Evolutionary conservation across 108 stramenopile species (phyloP).

Genomic region (Cyclotella baltica): DNA sequence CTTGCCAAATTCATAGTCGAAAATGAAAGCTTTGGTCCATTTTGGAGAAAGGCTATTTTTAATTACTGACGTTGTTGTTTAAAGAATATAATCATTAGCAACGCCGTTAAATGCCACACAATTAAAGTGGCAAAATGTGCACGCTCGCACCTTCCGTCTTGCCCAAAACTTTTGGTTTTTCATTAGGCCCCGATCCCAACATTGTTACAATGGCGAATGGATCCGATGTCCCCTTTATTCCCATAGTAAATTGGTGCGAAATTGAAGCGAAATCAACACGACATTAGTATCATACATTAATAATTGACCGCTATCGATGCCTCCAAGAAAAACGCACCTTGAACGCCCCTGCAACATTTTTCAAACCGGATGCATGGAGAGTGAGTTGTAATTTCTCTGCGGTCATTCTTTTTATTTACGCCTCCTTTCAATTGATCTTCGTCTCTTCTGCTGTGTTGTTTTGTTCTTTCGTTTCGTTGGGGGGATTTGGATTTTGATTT

Average conservation of each 20-base stretch:
- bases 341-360: conserved; percentile 77
- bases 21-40: conserved; percentile 64
- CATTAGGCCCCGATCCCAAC: conserved; percentile 54
- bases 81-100: not conserved
- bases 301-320: not conserved
- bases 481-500: not conserved
- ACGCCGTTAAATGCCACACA: no score
- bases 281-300: not conserved
- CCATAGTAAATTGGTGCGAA: not conserved
- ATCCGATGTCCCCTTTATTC: conserved; percentile 67
- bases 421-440: not conserved
- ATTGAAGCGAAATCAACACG: not conserved
- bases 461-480: not conserved
- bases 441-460: not conserved
- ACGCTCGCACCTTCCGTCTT: conserved; percentile 70
- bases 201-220: conserved; percentile 79
- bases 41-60: conserved; percentile 76
- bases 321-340: conserved; percentile 30
- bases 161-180: conserved; percentile 66
- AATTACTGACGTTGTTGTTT: conserved; percentile 40
- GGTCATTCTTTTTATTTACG: conserved; percentile 18
- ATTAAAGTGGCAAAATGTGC: no score
- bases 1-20: conserved; percentile 77
- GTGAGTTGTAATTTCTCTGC: conserved; percentile 41
- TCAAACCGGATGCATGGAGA: conserved; percentile 61